Evolutionary conservation across 331 rosid genomes (phyloP), one percentile per base, ranked within the genome.

Genomic region (Quercus lobata): DNA sequence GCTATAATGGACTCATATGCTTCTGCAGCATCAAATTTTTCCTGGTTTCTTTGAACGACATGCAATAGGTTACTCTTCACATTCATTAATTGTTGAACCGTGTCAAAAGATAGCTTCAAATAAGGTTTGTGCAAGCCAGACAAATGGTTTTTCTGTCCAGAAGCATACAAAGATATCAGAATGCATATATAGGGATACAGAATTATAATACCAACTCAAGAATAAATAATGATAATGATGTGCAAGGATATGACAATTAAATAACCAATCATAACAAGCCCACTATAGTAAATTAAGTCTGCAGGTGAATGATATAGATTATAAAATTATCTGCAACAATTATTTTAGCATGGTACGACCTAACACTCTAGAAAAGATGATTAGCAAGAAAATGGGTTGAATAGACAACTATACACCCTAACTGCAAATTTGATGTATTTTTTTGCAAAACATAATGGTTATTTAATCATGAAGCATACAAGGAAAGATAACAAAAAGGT

Each of bases 91-190:
- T 95, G 97, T 84, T 90, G 94, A 74, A 95, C 94, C 2, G 92
- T 90, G 72, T 95, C 96, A 78, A 95, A 95, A 19, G 93, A 91
- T 69, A 95, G 84, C 91, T 88, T 93, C 78, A 95, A 81, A 86
- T 89, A 95, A 75, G 93, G 83, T 79, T 95, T 93, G 84, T 49
- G 79, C 76, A 95, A 89, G 69, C 99, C 99, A 76, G 99, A 95
- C 88, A 95, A 88, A 84, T 95, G 99, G 78, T 95, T 95, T 87
- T 93, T 95, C 99, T 95, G 97, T 82, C 69, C 35, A 84, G 55
- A 71, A 79, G 24, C 75, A 77, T 37, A 68, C 68, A 73, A 81
- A 58, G 24, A 79, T 71, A 80, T 89, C 74, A 90, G 81, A 84
- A 76, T 78, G 52, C 60, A 74, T 53, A 57, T 56, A 66, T 18